These are phyloP conservation scores for Abrus precatorius DNA, from an alignment of 306 rosid species.

Conservation along the genomic window DNA sequence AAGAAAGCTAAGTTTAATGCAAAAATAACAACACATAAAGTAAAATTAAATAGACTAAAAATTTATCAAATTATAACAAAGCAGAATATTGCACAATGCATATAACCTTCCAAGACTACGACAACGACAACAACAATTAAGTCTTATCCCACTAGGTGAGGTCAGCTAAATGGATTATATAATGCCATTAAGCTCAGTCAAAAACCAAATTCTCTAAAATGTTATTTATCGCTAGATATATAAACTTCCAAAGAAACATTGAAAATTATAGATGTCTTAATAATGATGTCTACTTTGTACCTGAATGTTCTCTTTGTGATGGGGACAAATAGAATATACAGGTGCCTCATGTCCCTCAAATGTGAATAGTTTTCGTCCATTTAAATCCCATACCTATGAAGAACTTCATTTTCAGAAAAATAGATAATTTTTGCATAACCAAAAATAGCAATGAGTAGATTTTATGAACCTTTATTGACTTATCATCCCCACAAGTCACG, in stretches of 20 bases:
- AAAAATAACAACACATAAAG: slow-evolving; percentile 32
- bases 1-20: slow-evolving; percentile 2
- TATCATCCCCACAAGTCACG: slow-evolving; percentile 92
- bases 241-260: slow-evolving; percentile 17
- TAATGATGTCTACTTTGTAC: slow-evolving; percentile 48
- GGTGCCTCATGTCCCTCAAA: slow-evolving; percentile 93
- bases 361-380: slow-evolving; percentile 65
- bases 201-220: too few relatives aligned
- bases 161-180: too few relatives aligned
- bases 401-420: slow-evolving; percentile 46
- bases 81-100: not conserved
- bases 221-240: not conserved
- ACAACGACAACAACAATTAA: too few relatives aligned
- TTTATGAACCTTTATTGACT: slow-evolving; percentile 73
- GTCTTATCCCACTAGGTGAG: too few relatives aligned
- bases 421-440: slow-evolving; percentile 36
- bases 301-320: slow-evolving; percentile 90
- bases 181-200: too few relatives aligned
- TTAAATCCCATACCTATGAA: slow-evolving; percentile 82
- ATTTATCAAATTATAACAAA: slow-evolving; percentile 12
- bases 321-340: slow-evolving; percentile 89
- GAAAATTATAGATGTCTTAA: slow-evolving; percentile 31
- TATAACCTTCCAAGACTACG: not conserved
- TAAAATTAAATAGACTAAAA: not conserved
- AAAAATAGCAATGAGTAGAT: slow-evolving; percentile 28